A percentile compares a stretch with the other conserved stretches of the same genome.
Evolutionary conservation across 2,329 filamentous ascomycete genomes (phyloP).

Genomic region (Pseudodiploospora longispora): DNA sequence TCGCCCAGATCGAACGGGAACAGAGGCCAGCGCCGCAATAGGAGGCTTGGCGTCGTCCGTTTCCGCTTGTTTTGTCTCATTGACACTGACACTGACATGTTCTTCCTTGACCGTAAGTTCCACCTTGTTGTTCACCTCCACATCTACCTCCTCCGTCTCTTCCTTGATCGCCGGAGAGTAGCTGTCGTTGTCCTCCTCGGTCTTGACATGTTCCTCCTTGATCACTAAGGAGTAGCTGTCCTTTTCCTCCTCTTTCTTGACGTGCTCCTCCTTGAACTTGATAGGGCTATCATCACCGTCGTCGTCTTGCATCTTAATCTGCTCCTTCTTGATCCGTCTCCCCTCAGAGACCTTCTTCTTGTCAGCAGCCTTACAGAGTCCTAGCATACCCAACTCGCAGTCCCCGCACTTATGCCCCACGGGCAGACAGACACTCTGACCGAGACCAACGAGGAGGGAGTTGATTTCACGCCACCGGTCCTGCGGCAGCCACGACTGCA

Average conservation of each 20-base stretch:
- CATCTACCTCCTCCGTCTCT: constrained; percentile 19
- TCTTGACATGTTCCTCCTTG: constrained; percentile 17
- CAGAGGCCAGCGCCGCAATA: too few species aligned
- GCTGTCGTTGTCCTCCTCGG: constrained; percentile 13
- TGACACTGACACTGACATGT: too few species aligned
- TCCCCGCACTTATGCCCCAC: constrained; percentile 75
- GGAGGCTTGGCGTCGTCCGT: too few species aligned
- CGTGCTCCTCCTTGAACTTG: constrained; percentile 8
- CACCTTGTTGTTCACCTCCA: constrained; percentile 9
- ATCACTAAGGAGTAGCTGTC: constrained; percentile 9
- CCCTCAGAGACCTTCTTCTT: constrained; percentile 53
- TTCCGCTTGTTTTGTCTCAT: too few species aligned
- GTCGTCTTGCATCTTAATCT: constrained; percentile 14
- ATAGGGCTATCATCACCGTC: constrained; percentile 7
- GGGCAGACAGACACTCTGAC: constrained; percentile 78
- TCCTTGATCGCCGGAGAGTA: constrained; percentile 15
- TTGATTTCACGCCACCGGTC: constrained; percentile 93
- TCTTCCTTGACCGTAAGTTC: constrained; percentile 4
- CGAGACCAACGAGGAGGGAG: constrained; percentile 76
- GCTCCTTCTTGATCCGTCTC: constrained; percentile 34
- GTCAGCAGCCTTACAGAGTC: constrained; percentile 69
- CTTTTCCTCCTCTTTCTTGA: constrained; percentile 17
- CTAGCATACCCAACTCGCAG: constrained; percentile 68
- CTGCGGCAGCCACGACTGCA: constrained; percentile 75
- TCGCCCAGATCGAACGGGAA: too few species aligned